These are phyloP conservation scores for Paecilomyces sp. DNA, from an alignment of 2,329 filamentous ascomycete genomes.

Conservation along the genomic window DNA sequence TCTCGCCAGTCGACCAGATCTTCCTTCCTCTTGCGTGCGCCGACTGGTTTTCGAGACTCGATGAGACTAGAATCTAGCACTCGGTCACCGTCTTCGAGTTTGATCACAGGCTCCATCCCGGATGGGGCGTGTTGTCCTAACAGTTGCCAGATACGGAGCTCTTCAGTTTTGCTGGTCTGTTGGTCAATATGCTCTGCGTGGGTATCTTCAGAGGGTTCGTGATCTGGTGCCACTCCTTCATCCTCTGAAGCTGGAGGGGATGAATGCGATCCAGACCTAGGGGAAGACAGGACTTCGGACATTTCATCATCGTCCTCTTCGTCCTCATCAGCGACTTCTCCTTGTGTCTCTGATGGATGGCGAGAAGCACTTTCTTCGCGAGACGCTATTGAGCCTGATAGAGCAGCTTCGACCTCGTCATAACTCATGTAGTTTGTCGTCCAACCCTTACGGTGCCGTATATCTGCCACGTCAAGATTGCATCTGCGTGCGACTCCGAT, in stretches of 20 bases:
- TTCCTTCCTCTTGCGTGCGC: constrained; percentile 24
- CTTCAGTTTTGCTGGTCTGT: constrained; percentile 36
- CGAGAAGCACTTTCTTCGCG: constrained; percentile 5
- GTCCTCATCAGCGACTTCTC: not conserved
- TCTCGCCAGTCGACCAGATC: constrained; percentile 43
- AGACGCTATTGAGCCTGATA: constrained; percentile 15
- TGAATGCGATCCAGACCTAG: not conserved
- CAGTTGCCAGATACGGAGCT: constrained; percentile 37
- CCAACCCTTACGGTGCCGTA: constrained; percentile 22
- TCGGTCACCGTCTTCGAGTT: constrained; percentile 13
- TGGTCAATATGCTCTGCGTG: constrained; percentile 45
- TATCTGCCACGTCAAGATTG: constrained; percentile 43
- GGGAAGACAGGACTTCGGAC: not conserved
- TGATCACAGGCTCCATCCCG: constrained; percentile 11
- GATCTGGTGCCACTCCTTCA: constrained; percentile 15
- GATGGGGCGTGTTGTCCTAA: constrained; percentile 24
- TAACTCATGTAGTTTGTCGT: constrained; percentile 25
- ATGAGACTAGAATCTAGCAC: not conserved
- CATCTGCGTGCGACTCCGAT: constrained; percentile 45
- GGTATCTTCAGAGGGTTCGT: constrained; percentile 36
- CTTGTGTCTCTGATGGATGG: not conserved
- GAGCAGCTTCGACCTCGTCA: constrained; percentile 35
- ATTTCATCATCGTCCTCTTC: constrained; percentile 5
- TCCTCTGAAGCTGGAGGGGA: constrained; percentile 3
- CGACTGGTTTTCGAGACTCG: constrained; percentile 13